Evolutionary conservation across 805 yeast genomes (phyloP), one percentile per base, ranked within the genome.

Genomic region (Wickerhamiella cacticola): DNA sequence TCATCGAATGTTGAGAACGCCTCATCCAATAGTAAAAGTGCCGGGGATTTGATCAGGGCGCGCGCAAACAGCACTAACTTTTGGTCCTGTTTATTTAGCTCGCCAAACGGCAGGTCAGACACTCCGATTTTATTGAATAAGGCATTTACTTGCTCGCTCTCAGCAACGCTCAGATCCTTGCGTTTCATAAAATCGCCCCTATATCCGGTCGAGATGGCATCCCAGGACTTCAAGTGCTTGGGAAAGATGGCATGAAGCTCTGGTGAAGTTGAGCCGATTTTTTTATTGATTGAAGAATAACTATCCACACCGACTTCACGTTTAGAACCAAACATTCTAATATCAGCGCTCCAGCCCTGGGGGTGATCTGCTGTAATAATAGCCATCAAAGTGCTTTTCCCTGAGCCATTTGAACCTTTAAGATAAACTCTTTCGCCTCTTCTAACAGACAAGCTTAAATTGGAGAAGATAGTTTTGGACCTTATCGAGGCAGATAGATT

Each of bases 341-440:
- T 71, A 19, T 73, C 75, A 4, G 76, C 72, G 55, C 77, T 80
- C 97, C 97, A 89, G 1, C 96, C 80, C 64, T 89, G 96, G 1
- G 98, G 98, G 61, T 89, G 98, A 57, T 89, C 98, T 3, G 95
- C 87, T 0, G 95, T 87, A 24, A 89, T 70, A 41, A 92, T 62
- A 1, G 96, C 77, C 13, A 92, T 64, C 21, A 89, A 65, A 0
- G 98, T 92, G 1, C 96, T 83, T 62, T 89, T 89, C 0, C 98
- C 98, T 0, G 94, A 74, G 1, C 98, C 98, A 55, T 92, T 89
- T 50, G 78, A 75, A 2, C 98, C 98, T 49, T 81, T 68, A 25
- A 89, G 71, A 59, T 92, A 94, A 94, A 96, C 86, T 57, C 76
- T 80, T 31, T 85, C 82, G 3, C 94, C 94, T 38, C 68, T 68